phyloP scores from a whole-genome alignment of 148 eudicot species.

The Rhododendron griersonianum region DNA sequence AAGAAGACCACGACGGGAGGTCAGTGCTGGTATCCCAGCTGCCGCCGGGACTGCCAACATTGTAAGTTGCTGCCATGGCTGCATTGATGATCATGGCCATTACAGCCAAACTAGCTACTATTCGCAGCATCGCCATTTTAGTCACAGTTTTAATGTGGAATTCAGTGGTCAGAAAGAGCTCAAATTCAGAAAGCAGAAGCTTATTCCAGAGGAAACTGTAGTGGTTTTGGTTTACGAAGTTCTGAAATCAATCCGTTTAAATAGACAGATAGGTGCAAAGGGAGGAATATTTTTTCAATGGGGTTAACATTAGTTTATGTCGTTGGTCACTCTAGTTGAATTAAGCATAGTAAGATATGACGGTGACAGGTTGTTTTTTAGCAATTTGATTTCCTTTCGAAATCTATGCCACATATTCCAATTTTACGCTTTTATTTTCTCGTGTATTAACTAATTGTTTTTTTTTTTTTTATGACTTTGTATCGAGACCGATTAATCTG shows the following conservation, averaged over 20 bases:
- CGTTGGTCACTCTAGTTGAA: background rate
- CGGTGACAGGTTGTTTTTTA: background rate
- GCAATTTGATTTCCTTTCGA: background rate
- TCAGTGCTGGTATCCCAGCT: conserved; percentile 31
- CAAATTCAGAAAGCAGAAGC: background rate
- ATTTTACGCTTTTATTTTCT: background rate
- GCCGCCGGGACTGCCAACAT: conserved; percentile 30
- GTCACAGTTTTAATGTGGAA: background rate
- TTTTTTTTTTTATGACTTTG: background rate
- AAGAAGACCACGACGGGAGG: conserved; percentile 20
- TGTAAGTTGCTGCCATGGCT: conserved; percentile 21
- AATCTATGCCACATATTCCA: background rate
- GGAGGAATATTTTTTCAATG: background rate
- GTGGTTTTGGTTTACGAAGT: background rate
- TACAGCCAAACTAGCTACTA: conserved; percentile 18
- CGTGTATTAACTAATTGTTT: background rate
- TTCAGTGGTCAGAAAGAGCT: background rate
- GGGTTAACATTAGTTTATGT: background rate
- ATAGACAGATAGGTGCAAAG: background rate
- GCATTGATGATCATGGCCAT: conserved; percentile 12
- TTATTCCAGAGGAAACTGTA: background rate
- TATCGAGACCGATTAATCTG: too few relatives aligned
- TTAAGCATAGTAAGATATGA: background rate
- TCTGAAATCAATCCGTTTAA: background rate
- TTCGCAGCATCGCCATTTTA: conserved; percentile 13